These are phyloP conservation scores for Fusarium pininemorale DNA, from an alignment of 2,329 filamentous ascomycete genomes.

Conservation along the genomic window DNA sequence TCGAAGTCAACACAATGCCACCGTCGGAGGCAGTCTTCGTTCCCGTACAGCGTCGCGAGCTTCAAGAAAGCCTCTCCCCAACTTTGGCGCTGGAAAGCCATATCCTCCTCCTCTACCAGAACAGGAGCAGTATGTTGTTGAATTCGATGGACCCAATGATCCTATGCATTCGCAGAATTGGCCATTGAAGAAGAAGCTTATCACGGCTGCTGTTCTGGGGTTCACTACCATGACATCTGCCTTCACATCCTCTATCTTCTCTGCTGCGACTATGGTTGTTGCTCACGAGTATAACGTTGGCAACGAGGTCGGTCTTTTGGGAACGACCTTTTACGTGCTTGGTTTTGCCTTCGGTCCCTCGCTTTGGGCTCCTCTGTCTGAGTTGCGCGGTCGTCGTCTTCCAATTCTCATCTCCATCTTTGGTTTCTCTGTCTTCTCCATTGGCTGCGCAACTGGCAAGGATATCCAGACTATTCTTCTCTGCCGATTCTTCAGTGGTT, in stretches of 20 bases:
- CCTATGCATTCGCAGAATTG: constrained; percentile 90
- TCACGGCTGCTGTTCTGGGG: constrained; percentile 73
- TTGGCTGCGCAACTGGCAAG: constrained; percentile 71
- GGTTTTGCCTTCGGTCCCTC: constrained; percentile 77
- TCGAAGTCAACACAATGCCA: constrained; percentile 74
- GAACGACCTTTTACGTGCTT: constrained; percentile 75
- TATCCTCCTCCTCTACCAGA: constrained; percentile 76
- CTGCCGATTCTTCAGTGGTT: constrained; percentile 77
- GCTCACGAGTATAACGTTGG: constrained; percentile 68
- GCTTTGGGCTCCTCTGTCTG: constrained; percentile 77
- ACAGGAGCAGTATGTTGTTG: constrained; percentile 81
- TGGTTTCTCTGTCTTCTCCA: constrained; percentile 74
- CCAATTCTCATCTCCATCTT: constrained; percentile 71
- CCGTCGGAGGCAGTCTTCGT: constrained; percentile 66
- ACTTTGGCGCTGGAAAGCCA: constrained; percentile 77
- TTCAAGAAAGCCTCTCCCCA: constrained; percentile 68
- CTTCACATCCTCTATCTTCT: constrained; percentile 81
- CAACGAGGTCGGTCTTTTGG: constrained; percentile 69
- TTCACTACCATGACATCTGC: constrained; percentile 77
- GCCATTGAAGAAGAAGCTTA: constrained; percentile 79
- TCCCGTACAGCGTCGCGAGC: constrained; percentile 55
- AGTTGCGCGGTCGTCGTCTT: constrained; percentile 73
- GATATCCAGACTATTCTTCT: constrained; percentile 76
- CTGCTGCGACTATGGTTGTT: constrained; percentile 68
- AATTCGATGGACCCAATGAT: constrained; percentile 85